Percentiles rank a stretch among this genome's conserved stretches.
Conservation (phyloP, 2,329 filamentous ascomycete species). For the Lithohypha guttulata region DNA sequence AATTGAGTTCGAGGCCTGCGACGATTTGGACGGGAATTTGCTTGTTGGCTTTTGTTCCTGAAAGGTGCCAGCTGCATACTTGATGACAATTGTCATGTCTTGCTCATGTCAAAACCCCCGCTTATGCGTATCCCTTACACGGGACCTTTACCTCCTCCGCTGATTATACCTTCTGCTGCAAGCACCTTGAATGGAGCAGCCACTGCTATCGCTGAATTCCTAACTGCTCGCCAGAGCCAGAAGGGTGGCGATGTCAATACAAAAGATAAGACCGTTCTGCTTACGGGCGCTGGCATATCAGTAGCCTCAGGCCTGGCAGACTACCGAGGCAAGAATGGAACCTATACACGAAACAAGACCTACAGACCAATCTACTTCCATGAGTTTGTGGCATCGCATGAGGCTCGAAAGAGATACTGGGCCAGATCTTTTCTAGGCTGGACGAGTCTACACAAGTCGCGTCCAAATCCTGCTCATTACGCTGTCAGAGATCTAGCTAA, state of each 20-base stretch:
- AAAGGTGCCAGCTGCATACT: neutral
- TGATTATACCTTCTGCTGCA: conserved; percentile 63
- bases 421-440: conserved; percentile 88
- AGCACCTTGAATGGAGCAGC: conserved; percentile 61
- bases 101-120: conserved; percentile 54
- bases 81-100: no score
- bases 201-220: conserved; percentile 64
- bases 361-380: conserved; percentile 89
- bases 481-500: conserved; percentile 62
- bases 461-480: conserved; percentile 67
- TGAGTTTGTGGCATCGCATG: conserved; percentile 74
- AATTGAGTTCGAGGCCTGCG: no score
- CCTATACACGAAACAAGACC: conserved; percentile 80
- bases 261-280: conserved; percentile 42
- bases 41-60: neutral
- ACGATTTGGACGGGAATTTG: neutral
- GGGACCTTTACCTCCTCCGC: conserved; percentile 63
- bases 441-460: conserved; percentile 67
- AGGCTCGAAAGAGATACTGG: conserved; percentile 88
- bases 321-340: conserved; percentile 81
- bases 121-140: conserved; percentile 88
- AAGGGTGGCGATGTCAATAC: conserved; percentile 13
- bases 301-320: conserved; percentile 88
- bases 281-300: conserved; percentile 82
- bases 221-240: conserved; percentile 43